Evolutionary conservation across 2,329 filamentous ascomycete species (phyloP).

Genomic region (Pseudogymnoascus sp.): DNA sequence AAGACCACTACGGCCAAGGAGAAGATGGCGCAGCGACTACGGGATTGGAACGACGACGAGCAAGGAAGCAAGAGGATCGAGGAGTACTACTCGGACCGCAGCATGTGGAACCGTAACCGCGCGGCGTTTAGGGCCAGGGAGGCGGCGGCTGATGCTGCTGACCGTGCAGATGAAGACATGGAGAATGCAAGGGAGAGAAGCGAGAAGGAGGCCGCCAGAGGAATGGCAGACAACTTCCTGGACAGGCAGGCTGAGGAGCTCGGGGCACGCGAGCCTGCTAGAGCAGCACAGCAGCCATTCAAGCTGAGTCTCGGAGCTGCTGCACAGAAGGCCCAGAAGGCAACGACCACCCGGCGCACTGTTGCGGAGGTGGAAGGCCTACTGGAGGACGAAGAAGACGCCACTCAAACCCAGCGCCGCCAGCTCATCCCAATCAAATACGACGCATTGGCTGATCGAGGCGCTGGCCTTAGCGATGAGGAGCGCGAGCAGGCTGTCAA

Average conservation of each 20-base stretch:
- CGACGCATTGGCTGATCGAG: slow-evolving; percentile 55
- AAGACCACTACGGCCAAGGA: slow-evolving; percentile 56
- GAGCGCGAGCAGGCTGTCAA: slow-evolving; percentile 76
- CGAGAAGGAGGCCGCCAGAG: slow-evolving; percentile 69
- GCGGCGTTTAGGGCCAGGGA: slow-evolving; percentile 67
- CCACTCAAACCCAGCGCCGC: slow-evolving; percentile 59
- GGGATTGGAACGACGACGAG: slow-evolving; percentile 83
- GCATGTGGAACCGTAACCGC: slow-evolving; percentile 77
- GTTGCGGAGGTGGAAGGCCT: slow-evolving; percentile 91
- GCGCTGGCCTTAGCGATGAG: slow-evolving; percentile 69
- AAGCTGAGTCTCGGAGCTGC: slow-evolving; percentile 89
- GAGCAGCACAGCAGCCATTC: slow-evolving; percentile 60
- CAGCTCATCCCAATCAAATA: slow-evolving; percentile 78
- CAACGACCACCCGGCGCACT: slow-evolving; percentile 59
- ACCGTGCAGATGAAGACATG: slow-evolving; percentile 69
- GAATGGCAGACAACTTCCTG: slow-evolving; percentile 85
- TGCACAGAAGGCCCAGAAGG: slow-evolving; percentile 61
- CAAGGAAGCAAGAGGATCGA: slow-evolving; percentile 65
- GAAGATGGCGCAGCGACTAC: slow-evolving; percentile 62
- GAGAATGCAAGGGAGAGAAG: slow-evolving; percentile 63
- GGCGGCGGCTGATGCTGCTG: slow-evolving; percentile 68
- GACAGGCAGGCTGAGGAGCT: slow-evolving; percentile 76
- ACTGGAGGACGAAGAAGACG: slow-evolving; percentile 88
- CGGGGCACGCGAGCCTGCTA: slow-evolving; percentile 25
- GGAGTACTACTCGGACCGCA: slow-evolving; percentile 81